Base-by-base conservation (phyloP, 805 yeast genomes). In the Saitoella complicata region DNA sequence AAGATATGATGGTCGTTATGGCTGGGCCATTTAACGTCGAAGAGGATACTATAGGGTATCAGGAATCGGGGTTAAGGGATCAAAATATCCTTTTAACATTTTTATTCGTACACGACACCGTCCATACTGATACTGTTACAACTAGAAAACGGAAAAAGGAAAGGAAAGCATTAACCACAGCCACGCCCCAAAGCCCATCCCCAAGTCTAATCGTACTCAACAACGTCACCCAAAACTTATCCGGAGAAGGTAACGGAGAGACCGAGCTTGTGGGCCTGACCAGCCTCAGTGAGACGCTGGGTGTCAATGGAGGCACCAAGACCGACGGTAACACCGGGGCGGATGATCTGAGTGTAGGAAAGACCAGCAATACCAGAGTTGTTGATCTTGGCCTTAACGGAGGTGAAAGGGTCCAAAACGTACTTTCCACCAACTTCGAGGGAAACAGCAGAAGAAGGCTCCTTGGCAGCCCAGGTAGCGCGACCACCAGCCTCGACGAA, bases 221-320 rank as follows among this genome's bases (percentile, higher is more conserved):
- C 21, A 21, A 21, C 21, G 4, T 21, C 21, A 21, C 21, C 21
- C 21, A 21, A 88, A 66, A 94, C 94, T 58, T 94, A 41, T 13
- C 37, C 43, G n/a, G 12, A 70, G 73, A 88, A 88, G 53, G 94
- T 75, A 66, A 91, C 75, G 46, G 95, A 84, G 71, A 85, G 75
- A 69, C 98, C 98, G 61, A 91, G 74, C 78, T 91, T 87, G 79
- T 91, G 98, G 61, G 91, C 94, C 34, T 41, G 38, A 32, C 49
- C 46, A 21, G 21, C 21, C 74, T 87, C 96, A 63, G 83, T 78
- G 63, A 88, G 75, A 68, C 88, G 82, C 68, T 87, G 76, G 59
- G 96, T 94, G 68, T 91, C 95, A 69, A 91, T 79, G 52, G 94
- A 85, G 58, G 93, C 82, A 75, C 98, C 98, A 54, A 91, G 75